A percentile compares a stretch with the other conserved stretches of the same genome.
Evolutionary conservation across 441 rosid species (phyloP).

Genomic region (Hura crepitans): DNA sequence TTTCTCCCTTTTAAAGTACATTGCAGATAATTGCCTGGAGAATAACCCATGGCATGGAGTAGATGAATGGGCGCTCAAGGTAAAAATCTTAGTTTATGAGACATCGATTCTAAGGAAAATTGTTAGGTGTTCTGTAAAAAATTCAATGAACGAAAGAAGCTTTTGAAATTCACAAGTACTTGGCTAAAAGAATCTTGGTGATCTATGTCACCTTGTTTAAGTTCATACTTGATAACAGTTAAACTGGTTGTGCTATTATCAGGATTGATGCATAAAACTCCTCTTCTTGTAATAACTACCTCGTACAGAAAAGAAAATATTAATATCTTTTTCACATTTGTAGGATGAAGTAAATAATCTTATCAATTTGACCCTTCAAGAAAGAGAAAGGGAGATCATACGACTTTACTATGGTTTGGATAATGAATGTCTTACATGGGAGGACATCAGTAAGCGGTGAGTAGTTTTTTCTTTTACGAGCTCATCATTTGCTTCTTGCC

Average conservation of each 20-base stretch:
- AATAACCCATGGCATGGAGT: constrained; percentile 86
- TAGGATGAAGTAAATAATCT: constrained; percentile 90
- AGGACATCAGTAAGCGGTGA: constrained; percentile 93
- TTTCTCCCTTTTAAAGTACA: constrained; percentile 48
- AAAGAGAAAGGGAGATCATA: constrained; percentile 77
- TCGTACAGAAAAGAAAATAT: not conserved
- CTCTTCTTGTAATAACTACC: not conserved
- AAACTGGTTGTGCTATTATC: too few relatives aligned
- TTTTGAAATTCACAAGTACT: too few relatives aligned
- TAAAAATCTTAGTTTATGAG: constrained; percentile 14
- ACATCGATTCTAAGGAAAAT: constrained; percentile 35
- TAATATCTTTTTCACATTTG: constrained; percentile 15
- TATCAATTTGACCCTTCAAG: constrained; percentile 47
- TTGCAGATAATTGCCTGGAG: constrained; percentile 63
- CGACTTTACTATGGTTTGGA: constrained; percentile 80
- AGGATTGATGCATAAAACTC: not conserved
- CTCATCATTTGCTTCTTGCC: not conserved
- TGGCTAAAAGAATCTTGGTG: too few relatives aligned
- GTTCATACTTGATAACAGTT: not conserved
- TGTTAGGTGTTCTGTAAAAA: not conserved
- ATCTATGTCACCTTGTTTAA: not conserved
- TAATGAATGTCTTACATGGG: constrained; percentile 82
- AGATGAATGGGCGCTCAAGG: constrained; percentile 81
- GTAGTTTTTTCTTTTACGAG: not conserved
- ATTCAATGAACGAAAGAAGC: not conserved